Conservation (phyloP, 345 rosid genomes). For the Eucalyptus cladocalyx region DNA sequence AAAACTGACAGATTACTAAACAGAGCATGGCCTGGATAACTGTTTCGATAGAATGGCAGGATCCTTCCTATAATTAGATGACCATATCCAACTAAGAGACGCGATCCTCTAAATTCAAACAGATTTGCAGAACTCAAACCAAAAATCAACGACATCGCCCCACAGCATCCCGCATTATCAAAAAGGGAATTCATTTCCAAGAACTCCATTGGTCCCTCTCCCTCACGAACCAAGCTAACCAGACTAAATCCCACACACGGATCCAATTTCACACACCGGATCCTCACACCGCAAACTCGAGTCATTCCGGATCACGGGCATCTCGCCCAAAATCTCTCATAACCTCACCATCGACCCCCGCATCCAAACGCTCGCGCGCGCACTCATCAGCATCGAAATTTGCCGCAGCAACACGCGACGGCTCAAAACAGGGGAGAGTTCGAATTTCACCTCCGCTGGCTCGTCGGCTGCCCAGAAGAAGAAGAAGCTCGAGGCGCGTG, state of each 20-base stretch:
- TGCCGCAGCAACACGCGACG: background rate
- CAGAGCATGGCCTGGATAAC: background rate
- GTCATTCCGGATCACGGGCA: background rate
- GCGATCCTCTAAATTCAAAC: background rate
- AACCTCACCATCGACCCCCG: background rate
- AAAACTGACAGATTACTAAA: background rate
- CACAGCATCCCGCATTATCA: background rate
- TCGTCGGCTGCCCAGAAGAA: background rate
- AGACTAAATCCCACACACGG: background rate
- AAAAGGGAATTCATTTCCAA: background rate
- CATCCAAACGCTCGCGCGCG: background rate
- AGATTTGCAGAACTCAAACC: background rate
- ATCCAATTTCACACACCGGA: background rate
- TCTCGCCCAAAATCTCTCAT: background rate
- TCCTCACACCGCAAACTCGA: background rate
- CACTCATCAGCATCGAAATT: background rate
- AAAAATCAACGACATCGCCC: background rate
- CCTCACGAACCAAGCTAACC: background rate
- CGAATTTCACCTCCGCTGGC: background rate
- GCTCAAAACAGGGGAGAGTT: background rate
- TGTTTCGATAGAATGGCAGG: background rate
- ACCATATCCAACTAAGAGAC: background rate
- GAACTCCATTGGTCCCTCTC: background rate
- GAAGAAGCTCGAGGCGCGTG: background rate
- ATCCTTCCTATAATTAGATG: background rate